These are phyloP conservation scores for Calonectria honghensis DNA, from an alignment of 2,329 filamentous ascomycete species.

Conservation along the genomic window DNA sequence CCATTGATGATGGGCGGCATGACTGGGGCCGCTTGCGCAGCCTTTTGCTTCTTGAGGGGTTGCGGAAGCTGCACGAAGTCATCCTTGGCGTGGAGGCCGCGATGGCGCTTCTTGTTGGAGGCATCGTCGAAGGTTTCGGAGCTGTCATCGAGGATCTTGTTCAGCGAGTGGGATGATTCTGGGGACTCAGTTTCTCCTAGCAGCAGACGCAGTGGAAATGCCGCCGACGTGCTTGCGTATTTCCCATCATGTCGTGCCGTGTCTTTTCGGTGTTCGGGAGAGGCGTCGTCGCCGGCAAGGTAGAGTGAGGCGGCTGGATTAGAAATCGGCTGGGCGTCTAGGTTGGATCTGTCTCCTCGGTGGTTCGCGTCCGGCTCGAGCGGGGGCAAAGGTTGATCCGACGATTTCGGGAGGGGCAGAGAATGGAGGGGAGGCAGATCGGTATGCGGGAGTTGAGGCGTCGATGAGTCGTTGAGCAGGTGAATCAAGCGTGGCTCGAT, in stretches of 20 bases:
- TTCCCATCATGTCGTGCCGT: slow-evolving; percentile 50
- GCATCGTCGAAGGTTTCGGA: slow-evolving; percentile 66
- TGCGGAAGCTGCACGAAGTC: slow-evolving; percentile 79
- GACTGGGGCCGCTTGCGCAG: slow-evolving; percentile 70
- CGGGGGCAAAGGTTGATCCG: slow-evolving; percentile 69
- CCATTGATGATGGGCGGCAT: slow-evolving; percentile 81
- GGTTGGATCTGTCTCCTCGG: slow-evolving; percentile 60
- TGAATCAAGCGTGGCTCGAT: slow-evolving; percentile 81
- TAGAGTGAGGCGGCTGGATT: slow-evolving; percentile 45
- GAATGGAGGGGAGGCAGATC: slow-evolving; percentile 74
- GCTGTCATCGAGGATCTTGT: slow-evolving; percentile 68
- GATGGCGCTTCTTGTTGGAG: slow-evolving; percentile 73
- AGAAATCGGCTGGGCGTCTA: slow-evolving; percentile 45
- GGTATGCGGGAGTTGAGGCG: slow-evolving; percentile 68
- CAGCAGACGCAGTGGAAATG: slow-evolving; percentile 64
- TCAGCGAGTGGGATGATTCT: slow-evolving; percentile 66
- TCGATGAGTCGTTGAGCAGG: slow-evolving; percentile 75
- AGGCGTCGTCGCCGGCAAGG: slow-evolving; percentile 48
- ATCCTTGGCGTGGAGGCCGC: slow-evolving; percentile 71
- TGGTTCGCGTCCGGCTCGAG: slow-evolving; percentile 71
- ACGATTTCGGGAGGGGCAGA: slow-evolving; percentile 64
- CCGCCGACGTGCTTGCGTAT: slow-evolving; percentile 49
- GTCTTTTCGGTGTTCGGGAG: slow-evolving; percentile 51
- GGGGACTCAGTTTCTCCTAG: slow-evolving; percentile 62
- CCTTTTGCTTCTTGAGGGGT: slow-evolving; percentile 79